Base-by-base conservation (phyloP, 2,329 filamentous ascomycete species). In the Aureobasidium sp. region DNA sequence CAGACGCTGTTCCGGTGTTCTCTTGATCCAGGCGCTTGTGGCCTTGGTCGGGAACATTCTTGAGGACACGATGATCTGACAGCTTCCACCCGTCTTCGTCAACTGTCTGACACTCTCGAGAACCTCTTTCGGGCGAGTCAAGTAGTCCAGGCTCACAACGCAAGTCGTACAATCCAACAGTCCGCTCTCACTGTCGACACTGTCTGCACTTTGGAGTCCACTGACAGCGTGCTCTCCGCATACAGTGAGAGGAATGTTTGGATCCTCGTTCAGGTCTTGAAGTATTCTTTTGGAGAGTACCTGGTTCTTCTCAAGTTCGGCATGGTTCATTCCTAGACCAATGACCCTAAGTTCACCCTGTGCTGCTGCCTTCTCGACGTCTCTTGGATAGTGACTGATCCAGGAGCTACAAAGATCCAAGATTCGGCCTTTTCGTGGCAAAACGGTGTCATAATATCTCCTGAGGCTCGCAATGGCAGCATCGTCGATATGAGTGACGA, bases 401-500 rank as follows among this genome's bases (percentile, higher is more conserved):
- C 81, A 82, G 29, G 76, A 78, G 0, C 74, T 76, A 66, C 81
- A 83, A 63, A 82, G 73, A 63, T 83, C 81, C 12, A 83, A 64
- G 0, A 82, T 75, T 0, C 67, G 69, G 1, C 79, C 77, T 49
- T 68, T 70, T 4, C 64, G 64, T 0, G 79, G 79, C 4, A 83
- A 70, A 1, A 71, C 72, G 0, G 66, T 65, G n/a, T 70, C 69
- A 67, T 82, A 83, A 69, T 83, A 83, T 2, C 68, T 64, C 27
- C 73, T 70, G 1, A 83, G 67, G 0, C 73, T 70, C 4, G 68
- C 67, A 56, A 82, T 80, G 0, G 80, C 79, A 5, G 74, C 71
- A 45, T 81, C 78, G 65, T 82, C 81, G 66, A 83, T 82, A 63
- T 83, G 81, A 12, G 80, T 80, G 1, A 82, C 80, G 64, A 82